phyloP scores from a whole-genome alignment of 805 yeast species.

The Starmerella floris region DNA sequence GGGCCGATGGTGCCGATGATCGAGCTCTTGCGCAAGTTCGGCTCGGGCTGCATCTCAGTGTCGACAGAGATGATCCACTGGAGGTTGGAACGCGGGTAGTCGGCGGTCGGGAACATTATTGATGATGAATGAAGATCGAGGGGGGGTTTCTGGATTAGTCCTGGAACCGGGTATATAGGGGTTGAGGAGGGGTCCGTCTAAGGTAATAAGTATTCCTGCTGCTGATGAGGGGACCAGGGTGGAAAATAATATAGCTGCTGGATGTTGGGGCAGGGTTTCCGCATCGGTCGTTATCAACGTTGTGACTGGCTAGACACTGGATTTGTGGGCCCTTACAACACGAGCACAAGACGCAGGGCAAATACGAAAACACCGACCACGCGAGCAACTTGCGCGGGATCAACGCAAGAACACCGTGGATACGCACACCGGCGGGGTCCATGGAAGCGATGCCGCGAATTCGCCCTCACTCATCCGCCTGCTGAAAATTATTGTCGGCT shows the following conservation, averaged over 20 bases:
- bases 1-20: slow-evolving; percentile 99
- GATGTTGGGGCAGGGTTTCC: background rate
- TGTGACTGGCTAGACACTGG: background rate
- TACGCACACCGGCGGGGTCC: too few species aligned
- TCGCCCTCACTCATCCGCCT: too few species aligned
- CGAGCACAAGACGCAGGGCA: background rate
- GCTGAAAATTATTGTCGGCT: too few species aligned
- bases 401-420: too few species aligned
- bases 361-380: background rate
- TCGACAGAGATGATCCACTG: slow-evolving; percentile 77
- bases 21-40: slow-evolving; percentile 79
- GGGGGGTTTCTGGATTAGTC: background rate
- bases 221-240: background rate
- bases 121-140: background rate
- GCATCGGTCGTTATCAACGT: background rate
- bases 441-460: too few species aligned
- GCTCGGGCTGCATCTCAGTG: slow-evolving; percentile 59
- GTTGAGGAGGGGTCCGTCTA: background rate
- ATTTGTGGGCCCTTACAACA: background rate
- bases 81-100: slow-evolving; percentile 32
- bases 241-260: background rate
- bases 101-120: slow-evolving; percentile 14
- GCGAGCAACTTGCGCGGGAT: too few species aligned
- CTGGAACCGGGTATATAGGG: background rate
- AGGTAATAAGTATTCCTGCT: background rate